Evolutionary conservation across 345 rosid species (phyloP).

Genomic region (Bruguiera gymnorhiza): DNA sequence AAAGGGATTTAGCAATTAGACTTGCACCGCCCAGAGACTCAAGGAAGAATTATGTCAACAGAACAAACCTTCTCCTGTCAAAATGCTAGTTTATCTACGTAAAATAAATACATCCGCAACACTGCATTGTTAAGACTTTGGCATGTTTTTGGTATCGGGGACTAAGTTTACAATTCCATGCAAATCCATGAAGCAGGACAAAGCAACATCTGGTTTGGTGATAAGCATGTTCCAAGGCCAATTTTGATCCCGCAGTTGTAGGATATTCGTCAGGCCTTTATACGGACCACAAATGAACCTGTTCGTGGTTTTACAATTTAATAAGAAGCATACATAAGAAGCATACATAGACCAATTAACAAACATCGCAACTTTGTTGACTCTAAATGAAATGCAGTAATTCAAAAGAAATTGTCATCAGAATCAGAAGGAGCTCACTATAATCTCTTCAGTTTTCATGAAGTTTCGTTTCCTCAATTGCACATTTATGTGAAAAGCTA

Average conservation of each 20-base stretch:
- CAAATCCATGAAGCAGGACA: neutral
- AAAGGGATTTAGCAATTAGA: no score
- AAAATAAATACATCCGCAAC: neutral
- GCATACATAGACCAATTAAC: no score
- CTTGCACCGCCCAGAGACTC: no score
- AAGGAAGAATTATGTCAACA: neutral
- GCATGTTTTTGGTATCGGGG: neutral
- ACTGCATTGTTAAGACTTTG: neutral
- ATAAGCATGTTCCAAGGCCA: slow-evolving; percentile 9
- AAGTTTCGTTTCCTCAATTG: no score
- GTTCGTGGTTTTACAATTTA: slow-evolving; percentile 11
- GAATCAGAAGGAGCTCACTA: no score
- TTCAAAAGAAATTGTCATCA: no score
- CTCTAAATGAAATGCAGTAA: no score
- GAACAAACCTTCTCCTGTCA: neutral
- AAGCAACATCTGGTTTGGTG: neutral
- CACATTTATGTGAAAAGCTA: neutral
- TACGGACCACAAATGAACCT: slow-evolving; percentile 86
- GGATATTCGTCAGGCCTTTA: slow-evolving; percentile 56
- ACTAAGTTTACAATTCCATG: slow-evolving; percentile 6
- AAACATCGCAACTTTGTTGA: no score
- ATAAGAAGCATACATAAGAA: no score
- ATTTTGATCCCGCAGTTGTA: neutral
- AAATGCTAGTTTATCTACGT: neutral
- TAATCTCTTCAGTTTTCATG: no score